A percentile compares a stretch with the other conserved stretches of the same genome.
Evolutionary conservation across 768 basidiomycete genomes (phyloP).

Genomic region (Amanita thiersii): DNA sequence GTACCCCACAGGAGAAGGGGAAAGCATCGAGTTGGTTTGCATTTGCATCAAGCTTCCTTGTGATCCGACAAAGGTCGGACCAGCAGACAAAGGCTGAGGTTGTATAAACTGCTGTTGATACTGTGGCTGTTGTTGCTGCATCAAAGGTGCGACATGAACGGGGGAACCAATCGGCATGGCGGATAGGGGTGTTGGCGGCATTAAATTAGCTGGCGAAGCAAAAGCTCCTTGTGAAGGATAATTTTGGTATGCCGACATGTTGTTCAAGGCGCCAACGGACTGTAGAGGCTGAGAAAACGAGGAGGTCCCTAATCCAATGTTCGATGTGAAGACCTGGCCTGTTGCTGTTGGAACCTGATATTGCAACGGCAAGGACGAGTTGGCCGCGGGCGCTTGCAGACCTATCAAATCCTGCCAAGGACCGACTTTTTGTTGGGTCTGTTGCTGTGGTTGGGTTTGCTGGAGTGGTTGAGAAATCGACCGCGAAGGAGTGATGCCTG

Average conservation of each 20-base stretch:
- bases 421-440: slow-evolving; percentile 22
- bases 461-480: slow-evolving; percentile 17
- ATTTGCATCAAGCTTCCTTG: neutral
- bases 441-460: slow-evolving; percentile 14
- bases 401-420: slow-evolving; percentile 56
- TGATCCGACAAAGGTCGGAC: slow-evolving; percentile 1
- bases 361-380: slow-evolving; percentile 47
- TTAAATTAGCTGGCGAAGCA: too few relatives aligned
- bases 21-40: neutral
- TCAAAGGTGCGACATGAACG: neutral
- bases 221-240: too few relatives aligned
- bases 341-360: slow-evolving; percentile 19
- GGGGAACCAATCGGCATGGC: slow-evolving; percentile 2
- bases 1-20: slow-evolving; percentile 4
- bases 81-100: slow-evolving; percentile 6
- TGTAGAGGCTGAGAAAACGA: neutral
- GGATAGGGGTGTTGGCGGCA: slow-evolving; percentile 1
- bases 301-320: neutral
- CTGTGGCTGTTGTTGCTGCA: slow-evolving; percentile 1
- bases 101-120: slow-evolving; percentile 9
- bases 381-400: slow-evolving; percentile 32
- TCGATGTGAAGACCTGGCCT: neutral
- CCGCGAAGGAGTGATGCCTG: slow-evolving; percentile 16
- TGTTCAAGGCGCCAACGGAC: too few relatives aligned
- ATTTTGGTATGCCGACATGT: too few relatives aligned